Evolutionary conservation across 208 protist genomes (phyloP), one percentile per base, ranked within the genome.

Genomic region (Leishmania amazonensis): DNA sequence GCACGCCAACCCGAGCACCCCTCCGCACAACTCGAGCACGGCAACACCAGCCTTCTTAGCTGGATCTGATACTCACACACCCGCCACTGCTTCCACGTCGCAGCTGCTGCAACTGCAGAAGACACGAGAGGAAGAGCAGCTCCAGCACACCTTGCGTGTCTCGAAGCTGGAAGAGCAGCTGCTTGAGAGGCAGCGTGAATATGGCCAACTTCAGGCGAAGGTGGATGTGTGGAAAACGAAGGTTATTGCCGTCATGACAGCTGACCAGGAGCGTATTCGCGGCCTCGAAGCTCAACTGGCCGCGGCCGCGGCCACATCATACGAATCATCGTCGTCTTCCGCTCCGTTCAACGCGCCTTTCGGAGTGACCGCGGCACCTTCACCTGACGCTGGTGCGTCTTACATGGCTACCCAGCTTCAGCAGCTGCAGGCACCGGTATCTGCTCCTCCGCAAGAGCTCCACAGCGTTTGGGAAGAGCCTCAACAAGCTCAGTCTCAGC

Each of bases 171-270:
- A 93, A 77, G 84, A 84, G 74, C 47, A 84, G 60, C 80, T 88
- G 73, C 76, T 62, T 4, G 73, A 85, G 47, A 70, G 81, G 17
- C 75, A 86, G 58, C 24, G 72, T 19, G 87, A 87, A 38, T 78
- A 87, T 47, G 74, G 79, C 42, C 40, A 73, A 21, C 74, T 89
- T 47, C 81, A 92, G 70, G 47, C 68, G 51, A 86, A 90, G 75
- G 81, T 92, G 15, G 76, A 88, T 31, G 51, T 13, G 58, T 92
- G 85, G 85, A 88, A 88, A 79, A 47, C 62, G 19, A 88, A 88
- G 45, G 88, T 90, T 31, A 87, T 88, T 77, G 9, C 81, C 0
- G 74, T 67, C 31, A 84, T 86, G 78, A 83, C 74, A 40, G 54
- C 72, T 0, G 86, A 90, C 42, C 83, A 87, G 76, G 65, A 86